These are phyloP conservation scores for Umbelopsis ramanniana DNA, from an alignment of 192 early-diverging fungal species.

Conservation along the genomic window DNA sequence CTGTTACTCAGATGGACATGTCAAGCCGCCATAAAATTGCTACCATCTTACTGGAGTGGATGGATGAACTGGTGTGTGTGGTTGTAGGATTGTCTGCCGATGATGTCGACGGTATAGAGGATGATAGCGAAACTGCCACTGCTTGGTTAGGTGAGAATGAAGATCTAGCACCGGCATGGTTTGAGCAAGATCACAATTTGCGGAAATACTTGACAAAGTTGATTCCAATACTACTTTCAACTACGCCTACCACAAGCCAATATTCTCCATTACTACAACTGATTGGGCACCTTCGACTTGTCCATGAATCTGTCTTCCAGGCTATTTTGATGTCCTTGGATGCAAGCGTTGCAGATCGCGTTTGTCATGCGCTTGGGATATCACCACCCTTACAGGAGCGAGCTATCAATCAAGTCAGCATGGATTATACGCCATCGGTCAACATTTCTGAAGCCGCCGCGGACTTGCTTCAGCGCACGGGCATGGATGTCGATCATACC, in stretches of 20 bases:
- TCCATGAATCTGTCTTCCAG: conserved; percentile 39
- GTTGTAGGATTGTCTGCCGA: conserved; percentile 37
- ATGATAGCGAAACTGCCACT: background rate
- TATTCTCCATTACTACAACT: conserved; percentile 33
- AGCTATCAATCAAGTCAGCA: background rate
- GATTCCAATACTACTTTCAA: conserved; percentile 27
- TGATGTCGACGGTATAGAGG: conserved; percentile 23
- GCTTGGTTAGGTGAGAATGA: conserved; percentile 12
- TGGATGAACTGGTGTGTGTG: conserved; percentile 32
- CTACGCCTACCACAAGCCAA: conserved; percentile 23
- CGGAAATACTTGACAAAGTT: conserved; percentile 32
- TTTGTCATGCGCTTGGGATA: conserved; percentile 32
- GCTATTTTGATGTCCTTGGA: conserved; percentile 29
- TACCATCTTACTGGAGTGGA: conserved; percentile 29
- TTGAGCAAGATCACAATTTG: conserved; percentile 40
- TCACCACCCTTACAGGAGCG: background rate
- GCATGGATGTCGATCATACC: conserved; percentile 2
- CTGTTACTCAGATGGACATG: background rate
- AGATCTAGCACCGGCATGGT: conserved; percentile 32
- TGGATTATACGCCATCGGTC: background rate
- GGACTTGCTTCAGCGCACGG: background rate
- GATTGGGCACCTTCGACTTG: conserved; percentile 31
- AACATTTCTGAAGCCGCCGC: conserved; percentile 12
- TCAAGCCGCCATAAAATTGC: background rate
- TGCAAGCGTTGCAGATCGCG: conserved; percentile 22